These are phyloP conservation scores for Garcia nutans DNA, from an alignment of 345 rosid genomes.

Conservation along the genomic window DNA sequence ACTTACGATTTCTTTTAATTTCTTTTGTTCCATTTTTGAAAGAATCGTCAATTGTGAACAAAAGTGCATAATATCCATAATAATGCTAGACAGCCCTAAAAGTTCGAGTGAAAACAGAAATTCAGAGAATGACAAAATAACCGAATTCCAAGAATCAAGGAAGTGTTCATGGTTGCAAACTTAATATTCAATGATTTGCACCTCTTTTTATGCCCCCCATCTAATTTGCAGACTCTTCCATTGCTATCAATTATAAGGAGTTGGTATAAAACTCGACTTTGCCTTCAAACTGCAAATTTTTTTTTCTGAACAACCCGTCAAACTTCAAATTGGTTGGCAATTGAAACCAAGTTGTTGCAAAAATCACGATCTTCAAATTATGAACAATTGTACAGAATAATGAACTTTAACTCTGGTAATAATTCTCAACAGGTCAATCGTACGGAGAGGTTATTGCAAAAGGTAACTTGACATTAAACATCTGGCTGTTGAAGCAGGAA, in stretches of 20 bases:
- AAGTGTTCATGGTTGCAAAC: no score
- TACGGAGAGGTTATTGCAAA: not conserved
- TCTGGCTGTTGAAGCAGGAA: not conserved
- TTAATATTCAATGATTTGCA: not conserved
- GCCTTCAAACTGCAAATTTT: no score
- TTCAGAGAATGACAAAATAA: no score
- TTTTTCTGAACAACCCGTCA: no score
- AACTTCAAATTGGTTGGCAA: not conserved
- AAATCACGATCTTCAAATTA: not conserved
- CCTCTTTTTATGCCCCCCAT: not conserved
- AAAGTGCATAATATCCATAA: no score
- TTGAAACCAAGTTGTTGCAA: not conserved
- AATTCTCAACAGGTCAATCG: not conserved
- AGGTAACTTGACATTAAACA: not conserved
- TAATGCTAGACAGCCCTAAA: no score
- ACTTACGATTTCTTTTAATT: no score
- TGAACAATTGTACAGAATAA: not conserved
- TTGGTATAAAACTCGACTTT: not conserved
- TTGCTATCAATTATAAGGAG: not conserved
- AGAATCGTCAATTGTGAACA: no score
- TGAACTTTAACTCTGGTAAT: not conserved
- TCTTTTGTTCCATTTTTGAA: no score
- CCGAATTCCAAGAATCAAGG: no score
- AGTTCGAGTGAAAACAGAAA: no score
- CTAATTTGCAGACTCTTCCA: not conserved